phyloP scores from a whole-genome alignment of 306 rosid species.

The Glycine soja region DNA sequence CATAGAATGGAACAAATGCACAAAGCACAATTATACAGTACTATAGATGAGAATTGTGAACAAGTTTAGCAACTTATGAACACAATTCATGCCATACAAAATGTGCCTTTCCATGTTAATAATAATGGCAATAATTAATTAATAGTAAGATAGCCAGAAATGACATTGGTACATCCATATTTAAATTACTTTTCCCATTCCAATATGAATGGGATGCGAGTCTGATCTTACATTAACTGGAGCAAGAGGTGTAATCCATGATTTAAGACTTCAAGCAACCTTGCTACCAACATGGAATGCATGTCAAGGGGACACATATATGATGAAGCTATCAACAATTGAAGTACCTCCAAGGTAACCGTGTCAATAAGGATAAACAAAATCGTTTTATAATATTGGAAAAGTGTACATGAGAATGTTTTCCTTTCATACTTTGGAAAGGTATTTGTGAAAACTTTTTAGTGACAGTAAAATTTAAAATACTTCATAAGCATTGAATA shows the following conservation, averaged over 20 bases:
- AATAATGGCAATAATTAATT: background rate
- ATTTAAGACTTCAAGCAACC: constrained; percentile 23
- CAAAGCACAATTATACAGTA: constrained; percentile 1
- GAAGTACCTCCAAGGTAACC: constrained; percentile 20
- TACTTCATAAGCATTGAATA: background rate
- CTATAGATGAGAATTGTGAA: background rate
- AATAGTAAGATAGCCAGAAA: background rate
- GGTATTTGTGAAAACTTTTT: constrained; percentile 21
- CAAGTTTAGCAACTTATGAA: constrained; percentile 19
- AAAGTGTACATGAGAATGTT: background rate
- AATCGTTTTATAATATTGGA: constrained; percentile 3
- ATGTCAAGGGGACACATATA: background rate
- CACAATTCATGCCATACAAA: background rate
- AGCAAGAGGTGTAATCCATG: background rate
- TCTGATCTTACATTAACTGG: background rate
- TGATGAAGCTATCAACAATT: constrained; percentile 16
- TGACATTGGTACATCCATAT: constrained; percentile 8
- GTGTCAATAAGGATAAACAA: background rate
- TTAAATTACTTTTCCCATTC: constrained; percentile 8
- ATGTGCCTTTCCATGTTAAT: background rate
- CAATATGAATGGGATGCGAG: background rate
- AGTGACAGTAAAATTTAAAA: constrained; percentile 17
- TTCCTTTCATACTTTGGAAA: constrained; percentile 1
- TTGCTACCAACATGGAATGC: constrained; percentile 4
- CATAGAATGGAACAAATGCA: background rate